Conservation (phyloP, 305 asterid genomes). For the Fraxinus sp. region DNA sequence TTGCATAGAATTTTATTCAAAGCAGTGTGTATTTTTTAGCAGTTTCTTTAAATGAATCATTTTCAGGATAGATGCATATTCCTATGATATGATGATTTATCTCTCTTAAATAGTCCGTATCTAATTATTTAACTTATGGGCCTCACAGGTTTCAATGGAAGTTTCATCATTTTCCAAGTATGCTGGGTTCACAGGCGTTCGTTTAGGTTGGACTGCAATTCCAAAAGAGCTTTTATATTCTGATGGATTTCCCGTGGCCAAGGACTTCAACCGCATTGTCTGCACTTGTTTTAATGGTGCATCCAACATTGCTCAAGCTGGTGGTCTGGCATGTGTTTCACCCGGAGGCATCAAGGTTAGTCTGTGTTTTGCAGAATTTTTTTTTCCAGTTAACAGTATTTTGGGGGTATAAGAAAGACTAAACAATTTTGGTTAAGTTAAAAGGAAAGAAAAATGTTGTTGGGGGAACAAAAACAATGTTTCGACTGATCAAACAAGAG, state of each 20-base stretch:
- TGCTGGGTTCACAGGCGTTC: slow-evolving; percentile 97
- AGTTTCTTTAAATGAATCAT: not conserved
- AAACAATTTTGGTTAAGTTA: not conserved
- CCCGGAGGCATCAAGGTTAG: slow-evolving; percentile 84
- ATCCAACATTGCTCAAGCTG: slow-evolving; percentile 95
- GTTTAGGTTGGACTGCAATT: slow-evolving; percentile 95
- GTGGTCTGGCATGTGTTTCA: slow-evolving; percentile 85
- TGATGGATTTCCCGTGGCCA: slow-evolving; percentile 89
- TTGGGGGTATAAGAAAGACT: not conserved
- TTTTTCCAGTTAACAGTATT: not conserved
- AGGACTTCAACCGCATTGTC: slow-evolving; percentile 94
- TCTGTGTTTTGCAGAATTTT: not conserved
- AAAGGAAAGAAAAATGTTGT: not conserved
- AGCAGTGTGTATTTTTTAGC: not conserved
- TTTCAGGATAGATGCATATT: not conserved
- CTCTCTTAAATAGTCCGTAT: not conserved
- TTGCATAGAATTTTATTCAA: not conserved
- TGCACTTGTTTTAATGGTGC: slow-evolving; percentile 95
- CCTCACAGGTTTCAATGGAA: slow-evolving; percentile 89
- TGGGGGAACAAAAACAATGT: not conserved
- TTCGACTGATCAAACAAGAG: not conserved
- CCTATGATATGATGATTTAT: not conserved
- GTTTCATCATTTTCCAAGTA: slow-evolving; percentile 94
- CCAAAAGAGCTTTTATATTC: slow-evolving; percentile 82
- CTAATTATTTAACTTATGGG: slow-evolving; percentile 2